Conservation (phyloP, 176 grass and related monocot genomes). For the Eleusine indica region DNA sequence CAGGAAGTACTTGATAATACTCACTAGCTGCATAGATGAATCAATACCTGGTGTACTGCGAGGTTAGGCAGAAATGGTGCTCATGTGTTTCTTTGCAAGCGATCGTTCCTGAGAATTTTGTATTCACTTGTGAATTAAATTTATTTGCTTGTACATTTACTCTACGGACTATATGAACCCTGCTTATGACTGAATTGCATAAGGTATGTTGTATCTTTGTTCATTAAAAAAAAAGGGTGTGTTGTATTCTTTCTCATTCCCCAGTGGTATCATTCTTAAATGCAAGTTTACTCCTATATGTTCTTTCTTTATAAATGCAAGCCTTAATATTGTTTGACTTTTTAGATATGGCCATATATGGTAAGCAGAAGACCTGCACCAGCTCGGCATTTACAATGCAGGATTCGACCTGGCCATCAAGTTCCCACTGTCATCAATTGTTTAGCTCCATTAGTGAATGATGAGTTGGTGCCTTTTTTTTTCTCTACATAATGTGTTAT, state of each 20-base stretch:
- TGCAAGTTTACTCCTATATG: slow-evolving; percentile 5
- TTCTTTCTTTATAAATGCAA: slow-evolving; percentile 9
- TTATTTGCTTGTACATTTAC: slow-evolving; percentile 8
- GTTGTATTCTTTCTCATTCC: too few species aligned
- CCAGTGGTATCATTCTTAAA: not conserved
- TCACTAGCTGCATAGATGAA: not conserved
- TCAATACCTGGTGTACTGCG: not conserved
- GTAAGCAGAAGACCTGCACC: slow-evolving; percentile 31
- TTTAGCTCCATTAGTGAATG: not conserved
- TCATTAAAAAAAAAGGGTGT: not conserved
- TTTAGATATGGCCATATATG: slow-evolving; percentile 2
- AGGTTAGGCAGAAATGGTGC: not conserved
- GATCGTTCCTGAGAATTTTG: not conserved
- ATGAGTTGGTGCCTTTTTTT: too few species aligned
- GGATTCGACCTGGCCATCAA: not conserved
- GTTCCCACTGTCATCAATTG: slow-evolving; percentile 8
- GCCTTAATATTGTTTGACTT: not conserved
- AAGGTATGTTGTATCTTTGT: not conserved
- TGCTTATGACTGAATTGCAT: not conserved
- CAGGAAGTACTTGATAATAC: slow-evolving; percentile 38
- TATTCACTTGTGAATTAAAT: not conserved
- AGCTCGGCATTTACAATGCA: slow-evolving; percentile 32
- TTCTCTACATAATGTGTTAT: too few species aligned
- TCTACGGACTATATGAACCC: not conserved
- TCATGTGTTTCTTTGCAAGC: slow-evolving; percentile 19